Conservation (phyloP, 2,329 filamentous ascomycete species). For the Macrophomina phaseolina region DNA sequence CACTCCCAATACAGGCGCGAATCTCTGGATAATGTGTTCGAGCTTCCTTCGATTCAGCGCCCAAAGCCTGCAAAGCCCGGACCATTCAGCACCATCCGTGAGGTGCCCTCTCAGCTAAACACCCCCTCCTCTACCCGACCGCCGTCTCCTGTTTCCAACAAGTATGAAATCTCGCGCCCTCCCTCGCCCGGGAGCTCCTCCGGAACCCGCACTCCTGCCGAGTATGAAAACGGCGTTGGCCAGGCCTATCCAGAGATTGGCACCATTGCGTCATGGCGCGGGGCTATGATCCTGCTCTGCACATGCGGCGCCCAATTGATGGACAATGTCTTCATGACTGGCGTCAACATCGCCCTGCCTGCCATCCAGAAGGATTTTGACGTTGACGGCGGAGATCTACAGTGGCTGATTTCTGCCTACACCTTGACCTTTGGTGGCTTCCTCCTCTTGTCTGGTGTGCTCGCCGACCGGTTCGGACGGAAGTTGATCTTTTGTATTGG, state of each 20-base stretch:
- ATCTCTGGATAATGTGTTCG: slow-evolving; percentile 14
- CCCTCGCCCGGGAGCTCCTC: slow-evolving; percentile 16
- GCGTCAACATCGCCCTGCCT: slow-evolving; percentile 28
- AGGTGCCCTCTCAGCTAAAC: slow-evolving; percentile 26
- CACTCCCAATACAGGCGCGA: slow-evolving; percentile 21
- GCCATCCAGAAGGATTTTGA: slow-evolving; percentile 28
- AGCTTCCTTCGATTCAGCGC: slow-evolving; percentile 22
- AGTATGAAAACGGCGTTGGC: slow-evolving; percentile 20
- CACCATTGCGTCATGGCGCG: slow-evolving; percentile 46
- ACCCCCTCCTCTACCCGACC: slow-evolving; percentile 24
- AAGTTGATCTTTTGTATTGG: slow-evolving; percentile 48
- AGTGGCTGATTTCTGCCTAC: slow-evolving; percentile 30
- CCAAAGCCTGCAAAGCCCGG: slow-evolving; percentile 26
- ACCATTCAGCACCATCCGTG: slow-evolving; percentile 25
- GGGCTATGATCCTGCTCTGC: slow-evolving; percentile 45
- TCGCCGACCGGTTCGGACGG: slow-evolving; percentile 46
- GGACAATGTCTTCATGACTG: slow-evolving; percentile 49
- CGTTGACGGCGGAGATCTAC: slow-evolving; percentile 24
- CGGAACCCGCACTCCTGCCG: slow-evolving; percentile 4
- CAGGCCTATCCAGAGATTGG: slow-evolving; percentile 40
- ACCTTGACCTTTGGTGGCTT: slow-evolving; percentile 37
- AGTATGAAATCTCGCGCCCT: slow-evolving; percentile 10
- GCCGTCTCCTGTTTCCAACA: slow-evolving; percentile 17
- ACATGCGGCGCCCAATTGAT: slow-evolving; percentile 52
- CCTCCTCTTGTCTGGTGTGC: slow-evolving; percentile 32